phyloP scores from a whole-genome alignment of 495 filamentous ascomycete species.

The Penicillium diatomitis region DNA sequence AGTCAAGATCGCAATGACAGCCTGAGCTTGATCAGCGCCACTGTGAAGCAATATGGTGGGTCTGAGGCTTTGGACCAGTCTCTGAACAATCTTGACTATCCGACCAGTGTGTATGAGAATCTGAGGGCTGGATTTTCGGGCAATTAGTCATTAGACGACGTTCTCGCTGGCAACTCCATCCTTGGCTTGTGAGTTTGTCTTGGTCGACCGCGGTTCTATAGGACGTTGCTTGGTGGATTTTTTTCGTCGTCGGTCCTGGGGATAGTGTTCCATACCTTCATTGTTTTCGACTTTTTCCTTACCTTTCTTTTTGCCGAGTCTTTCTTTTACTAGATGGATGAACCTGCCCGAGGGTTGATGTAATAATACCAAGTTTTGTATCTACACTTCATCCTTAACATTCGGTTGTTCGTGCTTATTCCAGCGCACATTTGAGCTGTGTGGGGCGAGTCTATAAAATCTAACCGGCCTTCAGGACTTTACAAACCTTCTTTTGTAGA shows the following conservation, averaged over 20 bases:
- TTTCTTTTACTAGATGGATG: background rate
- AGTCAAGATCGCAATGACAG: background rate
- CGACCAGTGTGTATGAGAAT: background rate
- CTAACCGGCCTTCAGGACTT: no score
- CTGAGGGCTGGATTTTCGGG: background rate
- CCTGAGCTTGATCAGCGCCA: background rate
- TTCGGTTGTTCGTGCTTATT: no score
- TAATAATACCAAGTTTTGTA: no score
- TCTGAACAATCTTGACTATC: background rate
- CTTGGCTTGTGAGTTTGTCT: background rate
- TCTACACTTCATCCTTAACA: no score
- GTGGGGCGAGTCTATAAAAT: no score
- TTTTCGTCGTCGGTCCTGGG: no score
- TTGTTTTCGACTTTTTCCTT: background rate
- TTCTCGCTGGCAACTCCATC: background rate
- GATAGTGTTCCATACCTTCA: no score
- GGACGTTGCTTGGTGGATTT: no score
- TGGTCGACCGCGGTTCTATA: background rate
- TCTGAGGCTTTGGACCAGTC: background rate
- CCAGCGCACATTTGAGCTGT: no score
- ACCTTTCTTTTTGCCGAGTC: background rate
- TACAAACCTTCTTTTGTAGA: no score
- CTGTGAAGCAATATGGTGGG: background rate
- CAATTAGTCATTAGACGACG: background rate
- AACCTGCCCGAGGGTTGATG: no score